These are phyloP conservation scores for Paulownia fortunei DNA, from an alignment of 257 asterid species.

Conservation along the genomic window DNA sequence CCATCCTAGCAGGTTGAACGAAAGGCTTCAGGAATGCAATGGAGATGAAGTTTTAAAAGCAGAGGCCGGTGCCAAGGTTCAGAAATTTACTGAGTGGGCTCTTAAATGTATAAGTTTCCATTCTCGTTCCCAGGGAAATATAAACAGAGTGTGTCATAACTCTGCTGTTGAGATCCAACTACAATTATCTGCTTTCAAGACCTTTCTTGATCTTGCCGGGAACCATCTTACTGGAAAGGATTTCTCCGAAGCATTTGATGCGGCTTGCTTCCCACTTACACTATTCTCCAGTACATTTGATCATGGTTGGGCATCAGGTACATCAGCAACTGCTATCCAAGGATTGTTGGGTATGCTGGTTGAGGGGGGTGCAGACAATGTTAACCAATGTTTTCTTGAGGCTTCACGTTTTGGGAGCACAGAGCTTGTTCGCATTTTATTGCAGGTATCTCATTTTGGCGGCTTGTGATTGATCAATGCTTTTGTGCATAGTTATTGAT, in stretches of 20 bases:
- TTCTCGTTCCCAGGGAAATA: conserved; percentile 92
- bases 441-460: conserved; percentile 63
- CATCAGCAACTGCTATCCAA: conserved; percentile 92
- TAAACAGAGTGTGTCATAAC: conserved; percentile 72
- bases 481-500: background rate
- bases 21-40: conserved; percentile 93
- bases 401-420: conserved; percentile 99
- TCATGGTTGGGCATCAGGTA: conserved; percentile 98
- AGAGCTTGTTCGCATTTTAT: conserved; percentile 95
- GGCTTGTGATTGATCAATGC: background rate
- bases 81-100: conserved; percentile 99
- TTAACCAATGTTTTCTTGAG: conserved; percentile 96
- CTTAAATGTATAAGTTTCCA: conserved; percentile 98
- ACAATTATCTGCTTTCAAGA: conserved; percentile 92
- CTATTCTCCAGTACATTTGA: conserved; percentile 96
- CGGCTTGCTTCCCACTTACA: conserved; percentile 98
- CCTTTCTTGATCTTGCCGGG: conserved; percentile 93
- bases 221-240: conserved; percentile 93
- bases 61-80: conserved; percentile 98
- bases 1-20: conserved; percentile 72
- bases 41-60: conserved; percentile 97
- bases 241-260: conserved; percentile 98
- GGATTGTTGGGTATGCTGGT: conserved; percentile 94
- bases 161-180: conserved; percentile 82
- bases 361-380: conserved; percentile 99